Base-by-base conservation (phyloP, 2,329 filamentous ascomycete genomes). In the Periconia sp. region DNA sequence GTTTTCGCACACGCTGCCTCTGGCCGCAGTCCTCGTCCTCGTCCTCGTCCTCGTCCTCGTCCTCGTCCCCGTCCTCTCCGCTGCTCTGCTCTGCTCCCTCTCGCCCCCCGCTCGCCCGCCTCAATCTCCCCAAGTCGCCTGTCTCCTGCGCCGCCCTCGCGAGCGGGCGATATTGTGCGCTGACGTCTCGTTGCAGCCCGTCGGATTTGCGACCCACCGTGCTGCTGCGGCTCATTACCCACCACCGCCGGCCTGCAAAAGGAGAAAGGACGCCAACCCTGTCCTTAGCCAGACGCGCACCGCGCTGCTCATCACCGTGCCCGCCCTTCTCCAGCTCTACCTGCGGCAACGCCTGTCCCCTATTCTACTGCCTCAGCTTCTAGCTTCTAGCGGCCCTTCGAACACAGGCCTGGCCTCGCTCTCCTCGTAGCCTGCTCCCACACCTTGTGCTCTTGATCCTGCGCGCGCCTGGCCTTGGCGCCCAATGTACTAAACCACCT, bases 191-290 rank as follows among this genome's bases (percentile, higher is more conserved):
- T 48, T 30, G 34, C 16, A 29, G 40, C 39, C 47, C 30, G 46
- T 43, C 47, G 50, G 36, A 46, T 33, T n/a, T 47, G 50, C 52
- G 52, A 45, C 54, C 56, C 59, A 52, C 56, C 47, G 37, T 7
- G 33, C 50, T 47, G 48, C 53, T 49, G 60, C 56, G 47, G 44
- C 52, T 59, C 52, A 57, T 51, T 48, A 43, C 33, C 39, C 25
- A 33, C 46, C 38, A 29, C 21, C 39, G 35, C 43, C 35, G 36
- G 50, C 46, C 43, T 48, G 35, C 48, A 46, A 56, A 55, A 52
- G 48, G 53, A 57, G 52, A 57, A 57, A 60, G 60, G 51, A 61
- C 33, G 43, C 48, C 54, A 54, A 51, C 52, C 52, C 52, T 49
- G 50, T 43, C 39, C 51, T 48, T 50, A 44, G 44, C 50, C 56